Base-by-base conservation (phyloP, 2,329 filamentous ascomycete genomes). In the Chaetothyriales sp. region DNA sequence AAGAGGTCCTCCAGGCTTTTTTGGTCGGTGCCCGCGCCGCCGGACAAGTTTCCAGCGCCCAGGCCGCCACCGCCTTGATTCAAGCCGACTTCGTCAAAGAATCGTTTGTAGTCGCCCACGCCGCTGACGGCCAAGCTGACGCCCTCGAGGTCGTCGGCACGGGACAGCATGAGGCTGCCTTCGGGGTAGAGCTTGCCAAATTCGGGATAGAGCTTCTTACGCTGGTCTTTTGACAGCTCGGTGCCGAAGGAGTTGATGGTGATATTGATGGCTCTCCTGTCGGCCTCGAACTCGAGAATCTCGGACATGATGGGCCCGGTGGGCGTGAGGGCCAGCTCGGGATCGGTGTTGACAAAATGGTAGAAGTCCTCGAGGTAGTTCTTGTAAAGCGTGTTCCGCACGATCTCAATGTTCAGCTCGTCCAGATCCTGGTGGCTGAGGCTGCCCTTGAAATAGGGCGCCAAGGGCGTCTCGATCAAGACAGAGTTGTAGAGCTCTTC, bases 341-440 rank as follows among this genome's bases (percentile, higher is more conserved):
- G 76, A 64, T 95, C 80, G 8, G 83, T 85, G 71, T 90, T 95
- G 70, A 97, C 85, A 68, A 95, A 98, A 59, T 85, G 78, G 73
- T 97, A 81, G 69, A 98, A 98, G 67, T 97, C 92, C 68, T 98
- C 92, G 6, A 98, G 79, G 67, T 98, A 98, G 75, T 97, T 97
- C 78, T 98, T 98, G 77, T 97, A 98, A 37, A 98, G 76, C 0
- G 89, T 98, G 71, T 98, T 98, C 58, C 94, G 85, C 53, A 98
- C 86, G 69, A 98, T 98, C 73, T 98, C 92, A 63, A 98, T 98
- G 73, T 98, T 98, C 64, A 98, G 77, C 74, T 98, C 94, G 70
- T 98, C 92, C 48, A 98, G 77, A 67, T 98, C 92, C 68, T 95
- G 89, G 69, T 95, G 89, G 71, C 85, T 94, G 55, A 98, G 77